Evolutionary conservation across 2,329 filamentous ascomycete species (phyloP).

Genomic region (Zymoseptoria passerinii): DNA sequence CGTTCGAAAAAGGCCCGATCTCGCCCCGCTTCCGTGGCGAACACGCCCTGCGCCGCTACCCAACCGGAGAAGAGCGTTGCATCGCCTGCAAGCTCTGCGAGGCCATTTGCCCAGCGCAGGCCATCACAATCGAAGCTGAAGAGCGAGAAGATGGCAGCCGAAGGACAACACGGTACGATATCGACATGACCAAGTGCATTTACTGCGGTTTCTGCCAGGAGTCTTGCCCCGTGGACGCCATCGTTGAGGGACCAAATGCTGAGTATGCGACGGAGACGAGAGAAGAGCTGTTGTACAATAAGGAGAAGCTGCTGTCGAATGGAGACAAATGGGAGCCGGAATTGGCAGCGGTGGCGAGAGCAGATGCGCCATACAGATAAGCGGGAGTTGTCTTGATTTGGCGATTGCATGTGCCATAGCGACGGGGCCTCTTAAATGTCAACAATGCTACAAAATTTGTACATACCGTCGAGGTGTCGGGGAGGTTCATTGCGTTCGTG

Average conservation of each 20-base stretch:
- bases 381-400: not conserved
- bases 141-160: slow-evolving; percentile 93
- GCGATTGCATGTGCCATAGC: not conserved
- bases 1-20: slow-evolving; percentile 98
- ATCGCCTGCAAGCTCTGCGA: slow-evolving; percentile 99
- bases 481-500: not conserved
- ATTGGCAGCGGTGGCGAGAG: slow-evolving; percentile 81
- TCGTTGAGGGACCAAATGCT: slow-evolving; percentile 66
- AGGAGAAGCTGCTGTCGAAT: slow-evolving; percentile 56
- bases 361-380: slow-evolving; percentile 67
- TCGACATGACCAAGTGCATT: slow-evolving; percentile 99
- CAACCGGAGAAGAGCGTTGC: slow-evolving; percentile 95
- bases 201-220: slow-evolving; percentile 99
- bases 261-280: slow-evolving; percentile 71
- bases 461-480: slow-evolving; percentile 1
- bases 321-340: slow-evolving; percentile 81
- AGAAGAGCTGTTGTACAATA: slow-evolving; percentile 96
- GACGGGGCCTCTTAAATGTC: slow-evolving; percentile 6
- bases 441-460: slow-evolving; percentile 8
- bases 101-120: slow-evolving; percentile 93
- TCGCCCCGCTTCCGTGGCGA: slow-evolving; percentile 97
- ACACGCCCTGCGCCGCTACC: slow-evolving; percentile 91
- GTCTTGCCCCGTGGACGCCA: slow-evolving; percentile 96
- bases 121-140: slow-evolving; percentile 98
- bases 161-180: slow-evolving; percentile 94